Evolutionary conservation across 257 asterid genomes (phyloP), one percentile per base, ranked within the genome.

Genomic region (Handroanthus guayacan): DNA sequence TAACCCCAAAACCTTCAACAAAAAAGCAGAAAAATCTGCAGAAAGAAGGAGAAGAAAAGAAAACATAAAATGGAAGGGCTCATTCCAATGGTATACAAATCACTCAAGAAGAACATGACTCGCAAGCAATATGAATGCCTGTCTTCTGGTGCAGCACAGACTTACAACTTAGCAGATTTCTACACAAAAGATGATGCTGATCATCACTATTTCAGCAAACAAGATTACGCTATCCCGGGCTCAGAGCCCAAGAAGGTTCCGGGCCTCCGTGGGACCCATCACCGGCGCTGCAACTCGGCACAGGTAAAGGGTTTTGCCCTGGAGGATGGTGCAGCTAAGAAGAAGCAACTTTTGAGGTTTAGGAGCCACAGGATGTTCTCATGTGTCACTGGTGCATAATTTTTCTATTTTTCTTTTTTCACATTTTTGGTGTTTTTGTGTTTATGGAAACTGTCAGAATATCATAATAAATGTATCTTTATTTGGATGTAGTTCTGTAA

Each of bases 81-180:
- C 5, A 81, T 92, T 63, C 97, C 97, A 16, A 51, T 89, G 87
- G 88, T 89, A 16, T 90, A 70, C 85, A 87, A 67, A 72, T 86
- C 87, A 17, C 76, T 92, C 69, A 83, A 82, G 89, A 90, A 80
- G 82, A 87, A 6, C 76, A 83, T 62, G 81, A 80, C 82, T 69
- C 89, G 92, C 51, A 80, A 87, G 48, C 76, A 81, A 37, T 92
- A 92, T 58, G 83, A 90, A 66, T 77, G 84, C 47, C 94, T 92
- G 14, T 88, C 97, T 48, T 71, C 92, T 3, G 79, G 78, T 13
- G 64, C 81, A 14, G 45, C 83, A 3, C 73, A 74, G 48, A 44
- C 82, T 16, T 80, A 79, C 84, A 82, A 81, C 74, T 73, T 80
- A 79, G 77, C 84, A 2, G 89, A 89, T 67, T 86, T 86, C 79